phyloP scores from a whole-genome alignment of 768 basidiomycete species.

The Strobilomyces echinocephalus region DNA sequence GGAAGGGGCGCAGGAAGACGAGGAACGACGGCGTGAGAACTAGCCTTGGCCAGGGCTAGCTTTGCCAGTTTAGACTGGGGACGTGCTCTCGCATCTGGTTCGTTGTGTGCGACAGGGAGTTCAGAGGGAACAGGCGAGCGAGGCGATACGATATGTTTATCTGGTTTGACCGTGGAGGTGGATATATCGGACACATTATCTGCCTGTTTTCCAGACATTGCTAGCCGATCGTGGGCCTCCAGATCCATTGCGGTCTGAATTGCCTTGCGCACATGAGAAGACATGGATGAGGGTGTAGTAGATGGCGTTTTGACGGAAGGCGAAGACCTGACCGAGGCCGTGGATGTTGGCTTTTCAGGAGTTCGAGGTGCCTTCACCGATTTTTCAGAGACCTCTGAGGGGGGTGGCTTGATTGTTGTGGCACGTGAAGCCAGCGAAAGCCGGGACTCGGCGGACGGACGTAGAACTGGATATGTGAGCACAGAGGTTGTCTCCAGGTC shows the following conservation, averaged over 20 bases:
- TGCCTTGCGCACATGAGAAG: constrained; percentile 59
- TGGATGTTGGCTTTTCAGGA: constrained; percentile 12
- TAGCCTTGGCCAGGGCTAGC: constrained; percentile 59
- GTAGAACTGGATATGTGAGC: constrained; percentile 67
- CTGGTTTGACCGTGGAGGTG: constrained; percentile 21
- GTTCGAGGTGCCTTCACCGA: constrained; percentile 23
- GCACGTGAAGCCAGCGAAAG: constrained; percentile 28
- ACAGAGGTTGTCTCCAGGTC: constrained; percentile 54
- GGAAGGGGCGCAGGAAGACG: constrained; percentile 29
- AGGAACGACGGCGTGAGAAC: constrained; percentile 17
- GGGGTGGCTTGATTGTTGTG: constrained; percentile 12
- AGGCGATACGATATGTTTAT: constrained; percentile 18
- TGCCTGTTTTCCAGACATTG: constrained; percentile 2
- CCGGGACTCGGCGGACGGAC: constrained; percentile 60
- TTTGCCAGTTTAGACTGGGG: constrained; percentile 70
- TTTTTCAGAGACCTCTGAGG: constrained; percentile 19
- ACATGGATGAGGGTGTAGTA: constrained; percentile 44
- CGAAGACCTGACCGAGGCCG: constrained; percentile 23
- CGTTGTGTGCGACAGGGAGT: constrained; percentile 7
- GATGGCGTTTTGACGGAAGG: constrained; percentile 24
- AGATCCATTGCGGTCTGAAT: constrained; percentile 63
- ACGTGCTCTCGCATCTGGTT: constrained; percentile 28
- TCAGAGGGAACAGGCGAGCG: constrained; percentile 19
- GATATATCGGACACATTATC: constrained; percentile 18
- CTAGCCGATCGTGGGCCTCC: constrained; percentile 46